Percentiles rank a stretch among this genome's conserved stretches.
These are phyloP conservation scores for Ophioceras dolichostomum DNA, from an alignment of 2,329 filamentous ascomycete genomes.

Conservation along the genomic window DNA sequence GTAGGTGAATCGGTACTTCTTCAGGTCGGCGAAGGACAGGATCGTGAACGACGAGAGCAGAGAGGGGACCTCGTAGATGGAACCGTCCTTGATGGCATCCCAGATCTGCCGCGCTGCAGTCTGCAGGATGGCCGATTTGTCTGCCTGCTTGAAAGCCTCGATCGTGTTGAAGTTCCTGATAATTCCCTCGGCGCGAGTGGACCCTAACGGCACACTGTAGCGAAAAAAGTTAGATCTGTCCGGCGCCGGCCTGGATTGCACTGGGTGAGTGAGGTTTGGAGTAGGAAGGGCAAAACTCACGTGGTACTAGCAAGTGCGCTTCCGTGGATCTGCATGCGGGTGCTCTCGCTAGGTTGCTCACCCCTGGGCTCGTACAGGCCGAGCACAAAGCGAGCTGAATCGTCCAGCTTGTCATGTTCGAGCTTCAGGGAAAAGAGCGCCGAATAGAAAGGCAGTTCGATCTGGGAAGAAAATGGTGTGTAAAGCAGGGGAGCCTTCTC, in stretches of 20 bases:
- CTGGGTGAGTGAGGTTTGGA: no score
- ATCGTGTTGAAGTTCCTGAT: slow-evolving; percentile 96
- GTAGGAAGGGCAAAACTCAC: slow-evolving; percentile 55
- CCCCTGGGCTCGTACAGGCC: slow-evolving; percentile 81
- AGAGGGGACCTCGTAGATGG: slow-evolving; percentile 89
- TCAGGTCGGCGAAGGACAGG: slow-evolving; percentile 88
- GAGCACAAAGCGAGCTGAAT: slow-evolving; percentile 74
- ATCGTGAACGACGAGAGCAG: slow-evolving; percentile 80
- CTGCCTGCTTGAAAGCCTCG: slow-evolving; percentile 78
- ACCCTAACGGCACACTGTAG: slow-evolving; percentile 57
- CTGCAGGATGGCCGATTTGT: slow-evolving; percentile 67
- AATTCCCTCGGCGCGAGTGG: slow-evolving; percentile 77
- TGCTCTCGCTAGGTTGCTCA: slow-evolving; percentile 61
- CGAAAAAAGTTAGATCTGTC: no score
- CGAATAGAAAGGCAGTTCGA: slow-evolving; percentile 91
- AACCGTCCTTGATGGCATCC: slow-evolving; percentile 94
- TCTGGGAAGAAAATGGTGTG: slow-evolving; percentile 83
- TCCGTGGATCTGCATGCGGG: slow-evolving; percentile 81
- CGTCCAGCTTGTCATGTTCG: slow-evolving; percentile 93
- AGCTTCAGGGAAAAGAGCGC: slow-evolving; percentile 89
- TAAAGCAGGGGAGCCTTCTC: slow-evolving; percentile 49
- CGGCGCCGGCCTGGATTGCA: no score
- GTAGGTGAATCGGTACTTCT: slow-evolving; percentile 96
- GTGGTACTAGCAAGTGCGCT: slow-evolving; percentile 74
- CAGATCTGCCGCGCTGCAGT: slow-evolving; percentile 78